Conservation (phyloP, 495 filamentous ascomycete species). For the Neurospora sp. region DNA sequence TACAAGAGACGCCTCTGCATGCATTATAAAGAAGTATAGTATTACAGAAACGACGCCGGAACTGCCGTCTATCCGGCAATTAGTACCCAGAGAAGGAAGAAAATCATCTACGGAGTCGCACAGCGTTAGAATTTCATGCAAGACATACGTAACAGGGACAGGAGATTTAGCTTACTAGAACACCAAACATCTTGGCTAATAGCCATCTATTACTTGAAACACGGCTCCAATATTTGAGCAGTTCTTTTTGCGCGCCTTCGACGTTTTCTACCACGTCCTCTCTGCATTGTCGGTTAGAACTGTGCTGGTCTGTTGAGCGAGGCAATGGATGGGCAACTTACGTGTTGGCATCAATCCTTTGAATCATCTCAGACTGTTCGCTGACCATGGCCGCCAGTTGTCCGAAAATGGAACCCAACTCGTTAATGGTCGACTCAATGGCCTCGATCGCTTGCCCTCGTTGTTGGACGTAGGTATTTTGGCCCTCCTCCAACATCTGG, state of each 20-base stretch:
- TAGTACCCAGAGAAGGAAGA: constrained; percentile 29
- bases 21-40: constrained; percentile 7
- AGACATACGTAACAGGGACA: not conserved
- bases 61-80: constrained; percentile 22
- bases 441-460: constrained; percentile 93
- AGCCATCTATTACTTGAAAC: constrained; percentile 94
- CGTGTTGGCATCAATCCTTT: constrained; percentile 88
- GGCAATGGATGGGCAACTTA: constrained; percentile 5
- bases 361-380: constrained; percentile 92
- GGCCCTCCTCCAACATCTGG: constrained; percentile 85
- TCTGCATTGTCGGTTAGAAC: constrained; percentile 47
- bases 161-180: constrained; percentile 42
- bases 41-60: not conserved
- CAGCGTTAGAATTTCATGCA: not conserved
- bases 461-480: constrained; percentile 84
- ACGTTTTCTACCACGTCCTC: constrained; percentile 80
- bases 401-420: constrained; percentile 91
- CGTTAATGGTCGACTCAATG: constrained; percentile 89
- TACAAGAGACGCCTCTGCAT: constrained; percentile 15
- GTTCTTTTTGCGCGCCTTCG: constrained; percentile 84
- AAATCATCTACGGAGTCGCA: constrained; percentile 15
- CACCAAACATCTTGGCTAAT: constrained; percentile 98
- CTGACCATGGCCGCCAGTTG: constrained; percentile 96
- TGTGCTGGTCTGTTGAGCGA: not conserved
- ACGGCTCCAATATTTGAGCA: constrained; percentile 92